These are phyloP conservation scores for Catunica adiposa DNA, from an alignment of 2,329 filamentous ascomycete species.

Conservation along the genomic window DNA sequence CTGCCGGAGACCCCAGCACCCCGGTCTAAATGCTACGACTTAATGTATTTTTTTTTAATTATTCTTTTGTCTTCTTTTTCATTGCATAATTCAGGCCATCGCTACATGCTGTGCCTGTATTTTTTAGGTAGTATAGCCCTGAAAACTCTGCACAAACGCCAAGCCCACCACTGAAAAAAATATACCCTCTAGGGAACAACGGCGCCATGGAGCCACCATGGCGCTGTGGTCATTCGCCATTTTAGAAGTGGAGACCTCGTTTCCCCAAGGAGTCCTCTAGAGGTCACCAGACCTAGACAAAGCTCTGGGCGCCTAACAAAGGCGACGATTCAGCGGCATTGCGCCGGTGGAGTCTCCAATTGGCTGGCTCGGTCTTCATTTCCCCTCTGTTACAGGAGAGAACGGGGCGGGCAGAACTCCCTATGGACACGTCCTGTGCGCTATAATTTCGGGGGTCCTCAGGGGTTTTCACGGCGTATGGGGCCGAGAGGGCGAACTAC, in stretches of 20 bases:
- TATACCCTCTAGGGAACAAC: too few relatives aligned
- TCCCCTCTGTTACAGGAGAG: not conserved
- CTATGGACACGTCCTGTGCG: not conserved
- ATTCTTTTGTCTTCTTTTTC: too few relatives aligned
- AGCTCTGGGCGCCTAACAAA: not conserved
- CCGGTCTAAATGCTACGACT: not conserved
- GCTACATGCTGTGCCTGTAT: too few relatives aligned
- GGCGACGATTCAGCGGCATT: not conserved
- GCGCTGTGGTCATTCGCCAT: not conserved
- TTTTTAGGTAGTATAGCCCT: too few relatives aligned
- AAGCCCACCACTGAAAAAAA: too few relatives aligned
- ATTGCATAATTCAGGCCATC: too few relatives aligned
- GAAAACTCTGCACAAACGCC: too few relatives aligned
- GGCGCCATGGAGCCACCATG: not conserved
- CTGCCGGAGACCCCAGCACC: not conserved
- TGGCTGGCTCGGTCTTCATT: not conserved
- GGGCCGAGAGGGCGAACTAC: not conserved
- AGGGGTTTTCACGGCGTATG: not conserved
- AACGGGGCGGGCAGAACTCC: not conserved
- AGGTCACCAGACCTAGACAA: not conserved
- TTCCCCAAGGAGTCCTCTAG: not conserved
- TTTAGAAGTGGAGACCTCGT: not conserved
- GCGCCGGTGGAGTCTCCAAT: not conserved
- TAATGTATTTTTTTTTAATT: not conserved
- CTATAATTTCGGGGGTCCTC: not conserved